Evolutionary conservation across 371 early-diverging fungal species (phyloP), one percentile per base, ranked within the genome.

Genomic region (Mortierella polycephala): DNA sequence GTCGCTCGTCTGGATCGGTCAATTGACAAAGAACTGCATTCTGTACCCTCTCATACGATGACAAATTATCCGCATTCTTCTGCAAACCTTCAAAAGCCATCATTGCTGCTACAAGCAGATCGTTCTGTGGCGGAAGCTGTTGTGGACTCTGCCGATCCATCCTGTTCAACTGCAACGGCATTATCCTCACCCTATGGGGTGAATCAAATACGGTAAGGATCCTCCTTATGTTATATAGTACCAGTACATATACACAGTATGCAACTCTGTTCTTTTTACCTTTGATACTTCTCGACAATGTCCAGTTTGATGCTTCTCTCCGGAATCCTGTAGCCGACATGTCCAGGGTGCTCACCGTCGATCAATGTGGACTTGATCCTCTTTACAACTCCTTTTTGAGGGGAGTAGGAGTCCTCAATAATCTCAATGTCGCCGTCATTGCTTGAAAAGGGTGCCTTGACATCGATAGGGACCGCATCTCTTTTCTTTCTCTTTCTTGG

Each of bases 261-360:
- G 10, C 47, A 47, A 47, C 11, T 47, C 1, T 30, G 30, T 30
- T 30, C 30, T 47, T 51, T 10, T 51, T 66, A 63, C 70, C 67
- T 62, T 16, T 45, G 59, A 23, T 58, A 65, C 21, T 62, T 65
- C 5, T 57, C 45, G 5, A 84, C 20, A 62, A 86, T 86, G 30
- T 81, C 67, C 16, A 83, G 62, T 47, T 80, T 68, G 39, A 87
- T 75, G 23, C 81, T 67, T 13, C 69, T 49, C 49, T 71, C 82
- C 20, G 86, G 86, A 11, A 85, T 46, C 55, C 81, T 64, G 66
- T 85, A 88, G 5, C 82, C 76, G 3, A 69, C 68, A 2, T 80
- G 76, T 0, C 81, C 77, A 39, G 55, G 64, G 5, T 40, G 42
- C 39, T 61, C 54, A 41, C 21, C 8, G 51, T 51, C n/a, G 20